Evolutionary conservation across 352 stramenopile species (phyloP).

Genomic region (Achlya hypogyna): DNA sequence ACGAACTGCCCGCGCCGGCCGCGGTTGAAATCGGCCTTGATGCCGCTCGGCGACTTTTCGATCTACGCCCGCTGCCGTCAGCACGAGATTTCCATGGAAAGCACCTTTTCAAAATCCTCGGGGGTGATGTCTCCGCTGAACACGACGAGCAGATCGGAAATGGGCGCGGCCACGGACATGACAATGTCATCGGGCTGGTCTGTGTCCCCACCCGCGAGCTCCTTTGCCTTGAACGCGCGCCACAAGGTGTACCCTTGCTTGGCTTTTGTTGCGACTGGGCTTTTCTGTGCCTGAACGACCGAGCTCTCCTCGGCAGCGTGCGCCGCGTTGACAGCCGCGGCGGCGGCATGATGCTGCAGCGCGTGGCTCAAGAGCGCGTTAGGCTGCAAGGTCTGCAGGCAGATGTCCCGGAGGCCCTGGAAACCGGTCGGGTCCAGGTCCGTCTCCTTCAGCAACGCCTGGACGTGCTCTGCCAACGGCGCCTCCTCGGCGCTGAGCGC

Average conservation of each 20-base stretch:
- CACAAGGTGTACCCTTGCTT: slow-evolving; percentile 11
- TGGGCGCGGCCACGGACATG: slow-evolving; percentile 25
- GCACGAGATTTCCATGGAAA: neutral
- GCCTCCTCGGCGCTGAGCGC: slow-evolving; percentile 2
- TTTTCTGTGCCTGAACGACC: slow-evolving; percentile 10
- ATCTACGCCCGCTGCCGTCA: slow-evolving; percentile 29
- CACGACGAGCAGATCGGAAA: slow-evolving; percentile 67
- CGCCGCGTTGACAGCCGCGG: slow-evolving; percentile 3
- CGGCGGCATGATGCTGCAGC: neutral
- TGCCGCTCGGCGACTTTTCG: slow-evolving; percentile 57
- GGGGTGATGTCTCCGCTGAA: slow-evolving; percentile 65
- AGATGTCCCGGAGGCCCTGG: slow-evolving; percentile 11
- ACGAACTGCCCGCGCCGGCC: slow-evolving; percentile 66
- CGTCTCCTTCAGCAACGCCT: slow-evolving; percentile 7
- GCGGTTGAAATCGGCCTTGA: slow-evolving; percentile 74
- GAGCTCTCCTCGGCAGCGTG: slow-evolving; percentile 16
- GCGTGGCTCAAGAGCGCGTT: slow-evolving; percentile 7
- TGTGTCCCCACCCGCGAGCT: no score
- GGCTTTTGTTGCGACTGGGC: slow-evolving; percentile 6
- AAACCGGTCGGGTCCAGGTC: slow-evolving; percentile 1
- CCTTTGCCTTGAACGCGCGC: slow-evolving; percentile 13
- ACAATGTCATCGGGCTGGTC: neutral
- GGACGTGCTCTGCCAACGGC: slow-evolving; percentile 8
- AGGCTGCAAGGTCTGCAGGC: slow-evolving; percentile 16
- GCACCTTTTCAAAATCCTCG: slow-evolving; percentile 63